Percentiles rank a stretch among this genome's conserved stretches.
Evolutionary conservation across 192 early-diverging fungal species (phyloP).

Genomic region (Backusella westeae): DNA sequence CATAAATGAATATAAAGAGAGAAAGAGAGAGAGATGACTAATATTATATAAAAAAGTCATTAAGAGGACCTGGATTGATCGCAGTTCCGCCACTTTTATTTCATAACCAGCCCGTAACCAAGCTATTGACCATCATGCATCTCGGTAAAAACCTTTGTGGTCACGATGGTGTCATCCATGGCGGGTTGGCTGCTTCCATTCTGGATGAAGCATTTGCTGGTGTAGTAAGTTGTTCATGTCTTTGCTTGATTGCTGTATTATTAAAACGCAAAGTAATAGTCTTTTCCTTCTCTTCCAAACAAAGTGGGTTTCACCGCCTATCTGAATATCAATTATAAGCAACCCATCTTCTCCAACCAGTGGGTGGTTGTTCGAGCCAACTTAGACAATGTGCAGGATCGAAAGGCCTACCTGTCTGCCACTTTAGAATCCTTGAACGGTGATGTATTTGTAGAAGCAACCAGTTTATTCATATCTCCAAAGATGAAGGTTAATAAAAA

Average conservation of each 20-base stretch:
- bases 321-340: constrained; percentile 73
- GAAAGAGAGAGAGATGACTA: background rate
- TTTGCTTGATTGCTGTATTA: background rate
- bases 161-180: constrained; percentile 78
- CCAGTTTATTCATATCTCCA: constrained; percentile 63
- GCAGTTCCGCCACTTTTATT: constrained; percentile 51
- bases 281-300: constrained; percentile 57
- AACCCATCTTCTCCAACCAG: constrained; percentile 61
- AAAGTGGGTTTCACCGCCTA: constrained; percentile 72
- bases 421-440: constrained; percentile 59
- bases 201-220: constrained; percentile 68
- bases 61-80: constrained; percentile 55
- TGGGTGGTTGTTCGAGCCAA: constrained; percentile 52
- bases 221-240: constrained; percentile 16
- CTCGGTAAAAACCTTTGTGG: constrained; percentile 72
- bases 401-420: constrained; percentile 66
- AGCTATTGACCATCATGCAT: constrained; percentile 56
- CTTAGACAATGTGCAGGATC: constrained; percentile 57
- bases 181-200: constrained; percentile 70
- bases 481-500: background rate
- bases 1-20: background rate
- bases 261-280: background rate
- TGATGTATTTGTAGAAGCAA: constrained; percentile 58
- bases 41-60: constrained; percentile 17
- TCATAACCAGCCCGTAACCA: constrained; percentile 41